Conservation (phyloP, 257 asterid genomes). For the Echites panduratus region DNA sequence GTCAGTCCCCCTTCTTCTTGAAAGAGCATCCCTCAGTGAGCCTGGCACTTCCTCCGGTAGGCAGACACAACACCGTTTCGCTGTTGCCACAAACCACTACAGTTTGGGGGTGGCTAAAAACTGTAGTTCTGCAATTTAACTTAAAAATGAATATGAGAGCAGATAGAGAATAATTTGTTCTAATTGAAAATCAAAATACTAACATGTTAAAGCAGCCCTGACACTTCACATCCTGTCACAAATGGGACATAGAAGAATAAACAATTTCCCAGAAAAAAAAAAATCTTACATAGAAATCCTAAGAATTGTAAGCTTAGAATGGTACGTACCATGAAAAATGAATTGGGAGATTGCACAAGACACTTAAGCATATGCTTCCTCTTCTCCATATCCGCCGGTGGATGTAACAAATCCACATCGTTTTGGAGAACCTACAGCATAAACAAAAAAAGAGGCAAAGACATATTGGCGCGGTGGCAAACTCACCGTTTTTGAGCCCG, state of each 20-base stretch:
- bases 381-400: constrained; percentile 21
- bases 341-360: too few relatives aligned
- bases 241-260: too few relatives aligned
- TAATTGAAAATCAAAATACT: not conserved
- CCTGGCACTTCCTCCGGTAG: constrained; percentile 33
- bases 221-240: too few relatives aligned
- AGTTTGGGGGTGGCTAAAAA: too few relatives aligned
- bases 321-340: too few relatives aligned
- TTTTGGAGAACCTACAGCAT: too few relatives aligned
- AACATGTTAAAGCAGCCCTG: too few relatives aligned
- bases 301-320: too few relatives aligned
- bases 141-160: not conserved
- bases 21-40: constrained; percentile 36
- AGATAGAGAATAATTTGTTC: not conserved
- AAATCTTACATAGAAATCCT: too few relatives aligned
- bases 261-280: too few relatives aligned
- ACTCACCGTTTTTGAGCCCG: not conserved
- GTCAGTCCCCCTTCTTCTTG: constrained; percentile 31
- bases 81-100: constrained; percentile 37
- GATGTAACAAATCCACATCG: constrained; percentile 28
- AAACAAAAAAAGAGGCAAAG: not conserved
- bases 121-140: constrained; percentile 25
- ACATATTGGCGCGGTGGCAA: not conserved
- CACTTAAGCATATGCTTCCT: constrained; percentile 31
- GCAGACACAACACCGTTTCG: constrained; percentile 31